Conservation (phyloP, 1,284 basidiomycete species). For the Puccinia triticina region DNA sequence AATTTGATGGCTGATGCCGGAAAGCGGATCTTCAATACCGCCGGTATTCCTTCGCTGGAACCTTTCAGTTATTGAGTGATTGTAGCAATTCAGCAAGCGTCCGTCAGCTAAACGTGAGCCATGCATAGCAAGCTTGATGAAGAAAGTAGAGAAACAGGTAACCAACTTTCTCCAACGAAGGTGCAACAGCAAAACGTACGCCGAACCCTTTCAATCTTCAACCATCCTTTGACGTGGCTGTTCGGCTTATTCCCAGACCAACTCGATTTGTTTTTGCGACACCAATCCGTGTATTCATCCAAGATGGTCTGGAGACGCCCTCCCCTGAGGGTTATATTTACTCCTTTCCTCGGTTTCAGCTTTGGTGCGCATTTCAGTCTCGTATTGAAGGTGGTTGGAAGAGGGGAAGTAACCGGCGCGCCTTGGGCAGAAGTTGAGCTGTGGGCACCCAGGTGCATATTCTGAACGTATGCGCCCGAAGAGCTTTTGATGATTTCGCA, state of each 20-base stretch:
- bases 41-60: not conserved
- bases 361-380: constrained; percentile 45
- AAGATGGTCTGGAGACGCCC: constrained; percentile 38
- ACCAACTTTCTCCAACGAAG: constrained; percentile 11
- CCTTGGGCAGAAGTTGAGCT: constrained; percentile 18
- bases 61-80: not conserved
- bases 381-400: not conserved
- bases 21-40: constrained; percentile 44
- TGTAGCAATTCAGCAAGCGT: not conserved
- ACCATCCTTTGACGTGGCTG: constrained; percentile 33
- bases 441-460: not conserved
- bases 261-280: constrained; percentile 40
- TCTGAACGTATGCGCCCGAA: not conserved
- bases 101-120: no score
- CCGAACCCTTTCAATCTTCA: constrained; percentile 45
- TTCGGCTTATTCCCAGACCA: constrained; percentile 45
- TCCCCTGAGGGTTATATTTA: constrained; percentile 41
- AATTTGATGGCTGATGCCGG: constrained; percentile 48
- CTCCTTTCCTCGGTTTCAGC: constrained; percentile 49
- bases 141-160: not conserved
- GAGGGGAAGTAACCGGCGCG: constrained; percentile 1
- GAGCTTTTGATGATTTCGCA: constrained; percentile 33
- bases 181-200: constrained; percentile 50
- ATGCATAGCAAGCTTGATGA: not conserved
- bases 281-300: constrained; percentile 51